These are phyloP conservation scores for Symbiodinium natans DNA, from an alignment of 73 alveolate species.

Conservation along the genomic window DNA sequence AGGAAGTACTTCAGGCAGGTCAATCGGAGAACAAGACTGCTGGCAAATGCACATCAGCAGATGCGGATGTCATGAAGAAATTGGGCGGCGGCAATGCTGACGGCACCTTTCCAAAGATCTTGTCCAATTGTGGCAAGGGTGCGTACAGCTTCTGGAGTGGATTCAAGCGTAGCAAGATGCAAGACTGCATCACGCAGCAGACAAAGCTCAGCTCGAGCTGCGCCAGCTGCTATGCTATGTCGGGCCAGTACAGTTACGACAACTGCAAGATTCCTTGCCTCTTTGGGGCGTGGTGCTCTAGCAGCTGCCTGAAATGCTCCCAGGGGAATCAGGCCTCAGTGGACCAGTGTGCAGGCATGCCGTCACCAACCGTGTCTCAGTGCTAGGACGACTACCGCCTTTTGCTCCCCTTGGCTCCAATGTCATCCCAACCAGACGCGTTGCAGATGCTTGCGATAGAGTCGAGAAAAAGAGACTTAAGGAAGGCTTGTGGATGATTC, in stretches of 20 bases:
- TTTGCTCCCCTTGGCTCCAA: not conserved
- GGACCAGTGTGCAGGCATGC: slow-evolving; percentile 70
- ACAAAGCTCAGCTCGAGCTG: slow-evolving; percentile 13
- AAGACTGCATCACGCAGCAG: slow-evolving; percentile 24
- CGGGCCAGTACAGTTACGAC: slow-evolving; percentile 85
- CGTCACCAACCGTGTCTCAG: slow-evolving; percentile 23
- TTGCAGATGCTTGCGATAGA: not conserved
- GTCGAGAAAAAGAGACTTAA: too few relatives aligned
- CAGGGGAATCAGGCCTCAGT: slow-evolving; percentile 24
- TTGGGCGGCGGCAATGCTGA: slow-evolving; percentile 82
- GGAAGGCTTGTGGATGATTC: too few relatives aligned
- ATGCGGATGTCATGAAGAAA: slow-evolving; percentile 48
- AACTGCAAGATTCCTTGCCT: slow-evolving; percentile 89
- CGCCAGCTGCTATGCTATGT: slow-evolving; percentile 46
- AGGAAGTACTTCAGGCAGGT: not conserved
- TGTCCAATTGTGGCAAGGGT: slow-evolving; percentile 29
- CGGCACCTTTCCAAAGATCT: slow-evolving; percentile 75
- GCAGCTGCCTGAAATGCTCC: slow-evolving; percentile 59
- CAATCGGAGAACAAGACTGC: not conserved
- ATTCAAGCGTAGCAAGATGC: slow-evolving; percentile 49
- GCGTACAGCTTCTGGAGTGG: slow-evolving; percentile 93
- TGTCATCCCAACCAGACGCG: not conserved
- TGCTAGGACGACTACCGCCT: slow-evolving; percentile 26
- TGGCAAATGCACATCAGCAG: slow-evolving; percentile 34
- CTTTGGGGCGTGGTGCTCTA: slow-evolving; percentile 86